phyloP scores from a whole-genome alignment of 306 rosid species.

The Pterocarpus macrocarpus region DNA sequence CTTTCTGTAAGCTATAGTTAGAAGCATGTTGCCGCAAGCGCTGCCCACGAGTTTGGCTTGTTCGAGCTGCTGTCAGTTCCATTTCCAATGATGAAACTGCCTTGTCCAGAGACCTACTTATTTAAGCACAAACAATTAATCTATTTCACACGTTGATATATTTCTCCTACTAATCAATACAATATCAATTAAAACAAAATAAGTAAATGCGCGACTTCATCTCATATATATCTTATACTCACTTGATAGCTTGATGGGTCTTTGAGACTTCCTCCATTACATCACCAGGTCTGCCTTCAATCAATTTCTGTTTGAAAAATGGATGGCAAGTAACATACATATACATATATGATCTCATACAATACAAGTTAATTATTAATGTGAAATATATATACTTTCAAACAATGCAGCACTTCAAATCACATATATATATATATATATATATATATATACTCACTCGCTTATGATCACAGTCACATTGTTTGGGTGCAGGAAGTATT shows the following conservation, averaged over 20 bases:
- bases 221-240: neutral
- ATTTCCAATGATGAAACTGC: constrained; percentile 77
- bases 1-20: constrained; percentile 54
- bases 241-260: constrained; percentile 88
- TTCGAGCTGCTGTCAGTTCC: constrained; percentile 69
- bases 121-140: constrained; percentile 2
- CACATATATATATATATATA: neutral
- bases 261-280: constrained; percentile 76
- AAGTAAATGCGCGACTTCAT: constrained; percentile 7
- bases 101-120: constrained; percentile 73
- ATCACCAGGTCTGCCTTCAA: constrained; percentile 64
- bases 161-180: neutral
- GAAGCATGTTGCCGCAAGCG: constrained; percentile 33
- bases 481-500: neutral
- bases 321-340: neutral
- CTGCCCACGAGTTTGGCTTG: constrained; percentile 49
- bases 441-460: constrained; percentile 47
- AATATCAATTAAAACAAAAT: neutral
- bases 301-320: constrained; percentile 62
- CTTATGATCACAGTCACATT: constrained; percentile 55
- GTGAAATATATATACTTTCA: too few relatives aligned
- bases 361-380: neutral
- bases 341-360: neutral
- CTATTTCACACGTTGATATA: neutral
- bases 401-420: neutral